Conservation (phyloP, 495 filamentous ascomycete species). For the Baudoinia panamericana region DNA sequence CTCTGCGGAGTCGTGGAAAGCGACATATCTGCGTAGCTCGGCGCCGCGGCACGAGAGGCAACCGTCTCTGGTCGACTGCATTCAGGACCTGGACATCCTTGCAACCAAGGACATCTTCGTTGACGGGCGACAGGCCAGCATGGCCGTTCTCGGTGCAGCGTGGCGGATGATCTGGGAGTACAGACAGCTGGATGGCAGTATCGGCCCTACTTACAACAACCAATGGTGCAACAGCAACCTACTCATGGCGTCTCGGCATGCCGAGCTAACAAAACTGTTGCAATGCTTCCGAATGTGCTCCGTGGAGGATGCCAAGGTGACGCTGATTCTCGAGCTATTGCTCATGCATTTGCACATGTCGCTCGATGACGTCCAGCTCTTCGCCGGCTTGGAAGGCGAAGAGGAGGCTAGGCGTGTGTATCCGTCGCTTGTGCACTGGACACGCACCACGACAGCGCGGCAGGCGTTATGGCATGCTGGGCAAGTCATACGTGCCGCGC, state of each 20-base stretch:
- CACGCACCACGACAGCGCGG: constrained; percentile 36
- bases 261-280: constrained; percentile 37
- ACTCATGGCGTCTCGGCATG: constrained; percentile 39
- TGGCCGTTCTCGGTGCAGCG: constrained; percentile 42
- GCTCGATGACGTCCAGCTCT: constrained; percentile 51
- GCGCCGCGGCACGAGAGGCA: constrained; percentile 17
- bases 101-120: constrained; percentile 30
- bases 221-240: constrained; percentile 34
- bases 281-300: constrained; percentile 35
- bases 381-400: constrained; percentile 49
- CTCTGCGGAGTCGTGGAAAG: constrained; percentile 44
- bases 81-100: constrained; percentile 40
- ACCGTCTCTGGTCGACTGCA: constrained; percentile 36
- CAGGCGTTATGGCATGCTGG: constrained; percentile 51
- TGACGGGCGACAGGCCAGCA: constrained; percentile 39
- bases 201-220: constrained; percentile 26
- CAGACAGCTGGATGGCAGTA: constrained; percentile 40
- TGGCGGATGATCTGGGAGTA: constrained; percentile 49
- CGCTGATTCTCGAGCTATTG: constrained; percentile 41
- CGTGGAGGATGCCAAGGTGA: constrained; percentile 28
- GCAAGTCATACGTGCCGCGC: constrained; percentile 44
- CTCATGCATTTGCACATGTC: constrained; percentile 49
- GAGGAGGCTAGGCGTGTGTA: constrained; percentile 45
- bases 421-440: constrained; percentile 42
- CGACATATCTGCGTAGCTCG: constrained; percentile 30